A percentile compares a stretch with the other conserved stretches of the same genome.
Conservation (phyloP, 148 eudicot species). For the Mesembryanthemum crystallinum region DNA sequence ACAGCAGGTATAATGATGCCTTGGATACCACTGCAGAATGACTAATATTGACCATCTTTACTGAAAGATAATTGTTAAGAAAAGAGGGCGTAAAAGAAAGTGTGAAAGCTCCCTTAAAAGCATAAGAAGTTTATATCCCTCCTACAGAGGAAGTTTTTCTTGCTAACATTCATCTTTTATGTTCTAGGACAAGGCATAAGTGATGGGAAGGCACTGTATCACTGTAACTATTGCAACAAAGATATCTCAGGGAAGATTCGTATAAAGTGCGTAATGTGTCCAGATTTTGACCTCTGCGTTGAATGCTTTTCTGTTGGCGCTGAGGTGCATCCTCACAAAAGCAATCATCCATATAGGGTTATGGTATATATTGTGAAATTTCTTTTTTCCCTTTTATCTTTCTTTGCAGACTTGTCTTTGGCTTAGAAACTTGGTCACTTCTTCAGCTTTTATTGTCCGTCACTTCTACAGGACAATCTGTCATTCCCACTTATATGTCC, state of each 20-base stretch:
- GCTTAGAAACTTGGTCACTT: background rate
- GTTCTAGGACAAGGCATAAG: slow-evolving; percentile 58
- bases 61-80: background rate
- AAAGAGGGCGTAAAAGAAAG: no score
- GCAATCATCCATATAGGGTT: slow-evolving; percentile 86
- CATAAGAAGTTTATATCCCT: no score
- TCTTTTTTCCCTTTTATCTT: background rate
- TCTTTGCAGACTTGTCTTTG: background rate
- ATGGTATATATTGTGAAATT: slow-evolving; percentile 52
- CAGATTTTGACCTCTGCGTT: slow-evolving; percentile 91
- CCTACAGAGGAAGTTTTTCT: background rate
- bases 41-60: background rate
- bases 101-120: no score
- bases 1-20: slow-evolving; percentile 52
- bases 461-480: slow-evolving; percentile 62
- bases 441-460: background rate
- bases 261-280: slow-evolving; percentile 77
- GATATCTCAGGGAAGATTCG: slow-evolving; percentile 86
- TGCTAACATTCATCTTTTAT: slow-evolving; percentile 6
- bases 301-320: slow-evolving; percentile 98
- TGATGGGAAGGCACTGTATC: slow-evolving; percentile 87
- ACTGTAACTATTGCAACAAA: slow-evolving; percentile 95
- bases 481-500: slow-evolving; percentile 84
- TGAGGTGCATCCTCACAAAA: slow-evolving; percentile 84
- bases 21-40: background rate